These are phyloP conservation scores for Suillus discolor DNA, from an alignment of 768 basidiomycete genomes.

Conservation along the genomic window DNA sequence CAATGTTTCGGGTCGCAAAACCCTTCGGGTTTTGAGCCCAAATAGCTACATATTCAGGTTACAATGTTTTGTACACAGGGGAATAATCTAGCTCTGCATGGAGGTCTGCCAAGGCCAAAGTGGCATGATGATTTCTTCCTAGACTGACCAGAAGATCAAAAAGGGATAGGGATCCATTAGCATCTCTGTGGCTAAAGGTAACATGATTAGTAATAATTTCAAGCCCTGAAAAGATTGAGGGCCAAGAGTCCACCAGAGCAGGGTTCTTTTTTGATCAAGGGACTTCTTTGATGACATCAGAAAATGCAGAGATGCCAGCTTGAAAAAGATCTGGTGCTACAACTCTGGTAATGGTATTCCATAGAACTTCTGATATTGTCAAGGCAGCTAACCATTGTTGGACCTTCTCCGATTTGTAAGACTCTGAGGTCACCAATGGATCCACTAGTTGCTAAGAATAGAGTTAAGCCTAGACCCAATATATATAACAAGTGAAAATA, in stretches of 20 bases:
- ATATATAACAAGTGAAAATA: not conserved
- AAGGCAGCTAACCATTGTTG: not conserved
- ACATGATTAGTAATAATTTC: constrained; percentile 5
- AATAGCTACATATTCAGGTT: no score
- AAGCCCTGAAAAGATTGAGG: not conserved
- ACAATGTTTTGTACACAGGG: no score
- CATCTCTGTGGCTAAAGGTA: not conserved
- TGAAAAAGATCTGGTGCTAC: not conserved
- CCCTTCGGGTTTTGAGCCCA: no score
- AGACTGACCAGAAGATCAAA: constrained; percentile 12
- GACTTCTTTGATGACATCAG: no score
- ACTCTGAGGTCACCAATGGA: not conserved
- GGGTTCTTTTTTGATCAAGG: not conserved
- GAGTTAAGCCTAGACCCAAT: not conserved
- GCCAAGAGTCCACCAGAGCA: not conserved
- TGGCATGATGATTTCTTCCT: not conserved
- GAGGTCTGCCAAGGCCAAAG: not conserved
- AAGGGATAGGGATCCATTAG: not conserved
- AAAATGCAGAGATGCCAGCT: not conserved
- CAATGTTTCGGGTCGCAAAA: no score
- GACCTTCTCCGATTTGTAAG: not conserved
- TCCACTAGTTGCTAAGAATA: not conserved
- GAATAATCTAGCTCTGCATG: not conserved
- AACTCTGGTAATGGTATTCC: not conserved
- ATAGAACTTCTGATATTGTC: not conserved